Percentiles rank a stretch among this genome's conserved stretches.
These are phyloP conservation scores for Spinellus fusiger DNA, from an alignment of 192 early-diverging fungal species.

Conservation along the genomic window DNA sequence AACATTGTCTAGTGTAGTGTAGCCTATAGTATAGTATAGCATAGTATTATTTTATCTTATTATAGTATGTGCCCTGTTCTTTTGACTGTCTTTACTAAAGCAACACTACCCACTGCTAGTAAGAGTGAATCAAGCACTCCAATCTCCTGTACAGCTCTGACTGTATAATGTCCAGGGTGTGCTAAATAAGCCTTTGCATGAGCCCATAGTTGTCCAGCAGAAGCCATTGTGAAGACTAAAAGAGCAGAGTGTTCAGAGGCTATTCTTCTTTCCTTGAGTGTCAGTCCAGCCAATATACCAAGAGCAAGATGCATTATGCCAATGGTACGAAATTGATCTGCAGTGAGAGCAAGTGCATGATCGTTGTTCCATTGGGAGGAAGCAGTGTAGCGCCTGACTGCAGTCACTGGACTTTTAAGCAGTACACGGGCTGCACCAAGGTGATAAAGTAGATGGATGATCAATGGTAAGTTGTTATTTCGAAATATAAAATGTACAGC, in stretches of 20 bases:
- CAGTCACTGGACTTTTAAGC: background rate
- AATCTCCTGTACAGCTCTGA: slow-evolving; percentile 18
- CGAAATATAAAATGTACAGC: slow-evolving; percentile 20
- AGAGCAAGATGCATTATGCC: slow-evolving; percentile 19
- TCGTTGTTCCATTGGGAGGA: background rate
- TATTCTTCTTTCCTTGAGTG: slow-evolving; percentile 15
- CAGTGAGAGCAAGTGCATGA: background rate
- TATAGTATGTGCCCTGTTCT: slow-evolving; percentile 19
- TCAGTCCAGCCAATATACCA: slow-evolving; percentile 2
- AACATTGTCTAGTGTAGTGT: background rate
- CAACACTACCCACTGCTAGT: slow-evolving; percentile 13
- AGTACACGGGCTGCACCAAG: slow-evolving; percentile 17
- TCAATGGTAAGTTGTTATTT: slow-evolving; percentile 28
- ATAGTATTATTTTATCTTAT: background rate
- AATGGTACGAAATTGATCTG: slow-evolving; percentile 10
- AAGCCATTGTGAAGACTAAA: slow-evolving; percentile 10
- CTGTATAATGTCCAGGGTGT: slow-evolving; percentile 12
- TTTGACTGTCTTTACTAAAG: slow-evolving; percentile 17
- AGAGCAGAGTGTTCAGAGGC: slow-evolving; percentile 26
- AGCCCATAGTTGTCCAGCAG: slow-evolving; percentile 13
- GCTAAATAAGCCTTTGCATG: slow-evolving; percentile 17
- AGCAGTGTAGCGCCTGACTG: slow-evolving; percentile 10
- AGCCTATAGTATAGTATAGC: background rate
- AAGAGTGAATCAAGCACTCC: slow-evolving; percentile 10
- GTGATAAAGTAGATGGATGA: slow-evolving; percentile 24